Evolutionary conservation across 2,329 filamentous ascomycete species (phyloP), one percentile per base, ranked within the genome.

Genomic region (Paecilomyces sp.): DNA sequence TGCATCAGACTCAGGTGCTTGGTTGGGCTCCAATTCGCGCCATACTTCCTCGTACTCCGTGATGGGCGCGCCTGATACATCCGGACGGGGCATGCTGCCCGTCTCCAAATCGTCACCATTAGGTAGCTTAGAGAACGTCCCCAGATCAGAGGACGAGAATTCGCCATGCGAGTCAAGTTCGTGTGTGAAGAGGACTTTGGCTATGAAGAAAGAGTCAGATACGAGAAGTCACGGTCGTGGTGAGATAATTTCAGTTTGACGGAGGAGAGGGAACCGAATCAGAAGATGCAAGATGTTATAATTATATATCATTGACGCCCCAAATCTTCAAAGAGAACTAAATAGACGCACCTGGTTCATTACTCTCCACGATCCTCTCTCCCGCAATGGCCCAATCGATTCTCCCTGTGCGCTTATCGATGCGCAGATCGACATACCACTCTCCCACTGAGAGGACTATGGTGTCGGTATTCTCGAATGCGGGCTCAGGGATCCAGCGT

Each of bases 311-410:
- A 22, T 22, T 22, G 22, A 22, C 22, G 22, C 22, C 22, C 22
- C 2, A 22, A 22, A 22, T 22, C 22, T 22, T 22, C 22, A 22
- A 22, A 22, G 22, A 22, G 22, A 7, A 47, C 13, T 15, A 15
- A 9, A 15, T 47, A 47, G 18, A 47, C 41, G n/a, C 41, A 47
- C 41, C 41, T 18, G 41, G 41, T 18, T 47, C 41, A 8, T 18
- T n/a, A 47, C 41, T 47, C 41, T 77, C 67, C 6, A 77, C 67
- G 1, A 77, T 61, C 52, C 75, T 66, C 60, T 76, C 70, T 7
- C 77, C 77, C 1, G 77, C 76, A 59, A 78, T 74, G 0, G 73
- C 76, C 77, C 77, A 79, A 63, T 79, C 76, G 34, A 79, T 72
- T 2, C 62, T 64, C 1, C 65, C 62, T 0, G 75, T 68, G 4